phyloP scores from a whole-genome alignment of 2,329 filamentous ascomycete genomes.

The Verticillium isaacii region DNA sequence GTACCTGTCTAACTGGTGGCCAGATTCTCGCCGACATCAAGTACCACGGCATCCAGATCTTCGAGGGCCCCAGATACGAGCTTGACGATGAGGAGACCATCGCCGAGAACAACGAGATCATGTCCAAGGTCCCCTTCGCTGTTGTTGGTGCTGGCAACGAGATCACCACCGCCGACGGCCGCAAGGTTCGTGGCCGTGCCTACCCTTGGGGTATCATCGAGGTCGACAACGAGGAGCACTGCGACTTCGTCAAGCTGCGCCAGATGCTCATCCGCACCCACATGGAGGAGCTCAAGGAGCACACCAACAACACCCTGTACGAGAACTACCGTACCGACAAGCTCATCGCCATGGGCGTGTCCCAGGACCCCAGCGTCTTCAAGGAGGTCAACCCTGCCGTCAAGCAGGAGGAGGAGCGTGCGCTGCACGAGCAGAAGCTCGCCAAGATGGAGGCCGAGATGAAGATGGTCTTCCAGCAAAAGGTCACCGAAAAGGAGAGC shows the following conservation, averaged over 20 bases:
- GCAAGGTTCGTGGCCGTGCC: conserved; percentile 90
- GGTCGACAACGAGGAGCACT: conserved; percentile 99
- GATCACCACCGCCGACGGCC: conserved; percentile 84
- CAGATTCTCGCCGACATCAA: conserved; percentile 97
- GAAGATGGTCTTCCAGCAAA: conserved; percentile 99
- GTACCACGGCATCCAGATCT: conserved; percentile 97
- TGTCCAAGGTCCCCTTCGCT: conserved; percentile 99
- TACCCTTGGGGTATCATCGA: conserved; percentile 99
- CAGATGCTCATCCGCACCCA: conserved; percentile 99
- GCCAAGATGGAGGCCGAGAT: conserved; percentile 99
- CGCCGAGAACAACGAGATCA: conserved; percentile 99
- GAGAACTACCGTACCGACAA: conserved; percentile 99
- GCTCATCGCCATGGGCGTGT: conserved; percentile 96
- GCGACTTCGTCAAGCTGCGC: conserved; percentile 98
- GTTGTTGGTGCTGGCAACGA: conserved; percentile 96
- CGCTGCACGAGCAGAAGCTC: conserved; percentile 98
- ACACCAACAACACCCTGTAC: conserved; percentile 98
- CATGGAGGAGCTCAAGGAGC: conserved; percentile 99
- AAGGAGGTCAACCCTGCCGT: conserved; percentile 99
- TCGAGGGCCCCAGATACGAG: conserved; percentile 97
- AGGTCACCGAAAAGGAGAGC: conserved; percentile 99
- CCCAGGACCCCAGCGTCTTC: conserved; percentile 98
- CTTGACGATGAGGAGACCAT: conserved; percentile 99
- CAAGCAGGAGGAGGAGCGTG: conserved; percentile 99
- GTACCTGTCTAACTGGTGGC: conserved; percentile 5